Evolutionary conservation across 305 asterid genomes (phyloP).

Genomic region (Galium porrigens): DNA sequence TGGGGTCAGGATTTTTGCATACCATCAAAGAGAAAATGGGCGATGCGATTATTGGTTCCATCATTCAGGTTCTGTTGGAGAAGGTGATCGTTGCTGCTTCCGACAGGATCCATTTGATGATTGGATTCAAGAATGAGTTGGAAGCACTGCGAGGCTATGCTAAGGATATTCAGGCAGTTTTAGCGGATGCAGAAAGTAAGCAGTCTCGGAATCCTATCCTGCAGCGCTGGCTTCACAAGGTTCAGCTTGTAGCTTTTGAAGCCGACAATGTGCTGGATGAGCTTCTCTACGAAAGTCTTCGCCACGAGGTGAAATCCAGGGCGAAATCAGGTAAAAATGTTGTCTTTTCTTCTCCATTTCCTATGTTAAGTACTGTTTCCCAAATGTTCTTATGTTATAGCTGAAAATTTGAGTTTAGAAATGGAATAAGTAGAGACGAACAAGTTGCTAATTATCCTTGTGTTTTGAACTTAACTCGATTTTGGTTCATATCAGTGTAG

Average conservation of each 20-base stretch:
- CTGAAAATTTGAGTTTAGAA: background rate
- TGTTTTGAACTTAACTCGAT: background rate
- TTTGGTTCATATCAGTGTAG: background rate
- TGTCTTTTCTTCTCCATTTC: background rate
- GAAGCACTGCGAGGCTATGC: background rate
- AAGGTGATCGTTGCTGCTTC: background rate
- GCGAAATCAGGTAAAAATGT: background rate
- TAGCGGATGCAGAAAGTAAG: background rate
- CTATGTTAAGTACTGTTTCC: too few species aligned
- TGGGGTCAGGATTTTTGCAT: too few species aligned
- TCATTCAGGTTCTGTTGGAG: background rate
- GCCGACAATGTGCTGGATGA: conserved; percentile 4
- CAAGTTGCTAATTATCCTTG: background rate
- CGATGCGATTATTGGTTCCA: background rate
- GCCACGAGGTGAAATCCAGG: background rate
- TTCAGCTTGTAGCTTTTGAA: background rate
- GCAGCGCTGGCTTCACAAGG: conserved; percentile 1
- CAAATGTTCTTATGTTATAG: background rate
- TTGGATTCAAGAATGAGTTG: background rate
- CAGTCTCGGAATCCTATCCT: background rate
- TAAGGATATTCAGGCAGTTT: background rate
- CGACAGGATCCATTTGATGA: background rate
- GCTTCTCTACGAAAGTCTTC: conserved; percentile 1
- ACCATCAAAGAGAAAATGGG: background rate
- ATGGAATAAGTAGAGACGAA: background rate